These are phyloP conservation scores for Solanum dulcamara DNA, from an alignment of 257 asterid genomes.

Conservation along the genomic window DNA sequence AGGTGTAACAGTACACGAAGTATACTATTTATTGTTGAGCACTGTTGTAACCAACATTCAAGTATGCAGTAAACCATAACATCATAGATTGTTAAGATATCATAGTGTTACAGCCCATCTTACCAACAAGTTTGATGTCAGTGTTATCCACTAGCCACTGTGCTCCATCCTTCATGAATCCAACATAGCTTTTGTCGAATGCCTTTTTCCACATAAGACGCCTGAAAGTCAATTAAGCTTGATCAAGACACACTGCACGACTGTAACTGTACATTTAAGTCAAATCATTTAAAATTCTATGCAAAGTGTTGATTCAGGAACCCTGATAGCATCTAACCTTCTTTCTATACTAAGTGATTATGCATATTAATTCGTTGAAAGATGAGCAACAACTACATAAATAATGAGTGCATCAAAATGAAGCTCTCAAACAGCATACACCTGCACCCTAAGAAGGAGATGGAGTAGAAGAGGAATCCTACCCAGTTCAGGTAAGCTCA, in stretches of 20 bases:
- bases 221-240: slow-evolving; percentile 23
- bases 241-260: not conserved
- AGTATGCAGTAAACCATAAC: not conserved
- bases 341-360: not conserved
- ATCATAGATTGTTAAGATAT: not conserved
- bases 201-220: slow-evolving; percentile 73
- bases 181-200: slow-evolving; percentile 77
- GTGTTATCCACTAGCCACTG: slow-evolving; percentile 93
- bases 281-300: not conserved
- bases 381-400: not conserved
- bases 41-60: not conserved
- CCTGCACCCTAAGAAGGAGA: not conserved
- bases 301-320: not conserved
- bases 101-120: not conserved
- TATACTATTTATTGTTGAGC: not conserved
- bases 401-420: not conserved
- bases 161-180: slow-evolving; percentile 92
- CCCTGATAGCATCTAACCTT: not conserved
- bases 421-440: not conserved
- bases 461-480: too few relatives aligned
- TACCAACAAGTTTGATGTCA: slow-evolving; percentile 91
- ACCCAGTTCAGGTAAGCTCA: not conserved
- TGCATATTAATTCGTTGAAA: not conserved
- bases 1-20: not conserved
- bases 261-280: not conserved